Base-by-base conservation (phyloP, 345 rosid species). In the Kandelia obovata region DNA sequence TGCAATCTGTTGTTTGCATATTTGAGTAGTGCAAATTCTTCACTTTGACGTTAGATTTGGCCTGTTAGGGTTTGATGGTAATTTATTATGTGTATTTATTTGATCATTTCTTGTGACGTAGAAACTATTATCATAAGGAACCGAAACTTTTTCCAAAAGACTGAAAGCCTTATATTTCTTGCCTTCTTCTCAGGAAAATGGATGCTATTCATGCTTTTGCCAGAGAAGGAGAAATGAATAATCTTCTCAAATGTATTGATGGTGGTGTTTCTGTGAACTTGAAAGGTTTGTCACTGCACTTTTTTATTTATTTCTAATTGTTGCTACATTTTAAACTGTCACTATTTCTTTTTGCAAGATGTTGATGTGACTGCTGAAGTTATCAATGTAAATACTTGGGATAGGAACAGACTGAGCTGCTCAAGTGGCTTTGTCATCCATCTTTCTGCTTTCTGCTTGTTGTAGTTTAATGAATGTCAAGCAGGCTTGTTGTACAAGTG, bases 201-300 rank as follows among this genome's bases (percentile, higher is more conserved):
- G 98, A 92, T 75, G 98, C 92, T 32, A 80, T 95, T 72, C 99
- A 95, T 76, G 82, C 70, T 47, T 92, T 88, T 82, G 92, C 99
- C 30, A 86, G 99, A 83, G 96, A 95, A 81, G 99, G 99, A 64
- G 92, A 90, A 31, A 75, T 82, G 49, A 80, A 85, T 49, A 85
- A 84, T 82, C 77, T 95, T 79, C 81, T 86, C 53, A 85, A 89
- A 76, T 85, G 96, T 67, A 71, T 92, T 57, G 90, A 87, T 34
- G 78, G 74, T 67, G 98, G 96, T 66, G 87, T 90, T 74, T 81
- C 89, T 35, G 88, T 86, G 53, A 73, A 90, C 83, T 71, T 82
- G 69, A 85, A 71, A 82, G 99, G 98, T 91, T 71, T 46, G 67
- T 65, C 62, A 46, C 65, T 6, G 4, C 7, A 0, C 13, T 25